Evolutionary conservation across 148 eudicot genomes (phyloP).

Genomic region (Vaccinium corymbosum): DNA sequence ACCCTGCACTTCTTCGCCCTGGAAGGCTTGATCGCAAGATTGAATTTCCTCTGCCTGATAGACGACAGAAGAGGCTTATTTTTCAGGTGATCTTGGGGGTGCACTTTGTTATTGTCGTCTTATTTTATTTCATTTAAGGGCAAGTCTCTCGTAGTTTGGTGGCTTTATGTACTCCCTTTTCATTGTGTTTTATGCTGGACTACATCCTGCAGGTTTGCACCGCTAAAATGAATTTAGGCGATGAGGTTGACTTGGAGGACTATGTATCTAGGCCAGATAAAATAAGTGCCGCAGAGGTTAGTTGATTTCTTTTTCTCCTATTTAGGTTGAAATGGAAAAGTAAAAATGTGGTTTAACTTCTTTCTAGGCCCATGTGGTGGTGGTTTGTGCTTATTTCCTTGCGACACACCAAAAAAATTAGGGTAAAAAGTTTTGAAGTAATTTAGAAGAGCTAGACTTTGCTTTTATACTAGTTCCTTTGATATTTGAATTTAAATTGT

Average conservation of each 20-base stretch:
- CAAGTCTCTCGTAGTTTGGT: no score
- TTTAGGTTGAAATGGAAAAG: neutral
- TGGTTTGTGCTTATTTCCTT: no score
- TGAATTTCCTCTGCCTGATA: slow-evolving; percentile 88
- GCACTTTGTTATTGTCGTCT: neutral
- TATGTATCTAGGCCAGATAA: slow-evolving; percentile 88
- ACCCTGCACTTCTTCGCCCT: slow-evolving; percentile 85
- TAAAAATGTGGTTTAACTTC: no score
- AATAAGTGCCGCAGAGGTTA: slow-evolving; percentile 89
- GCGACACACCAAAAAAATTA: no score
- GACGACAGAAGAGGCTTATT: slow-evolving; percentile 87
- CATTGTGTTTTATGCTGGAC: neutral
- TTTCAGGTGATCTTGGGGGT: slow-evolving; percentile 53
- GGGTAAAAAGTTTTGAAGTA: neutral
- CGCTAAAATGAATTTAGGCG: slow-evolving; percentile 80
- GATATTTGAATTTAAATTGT: neutral
- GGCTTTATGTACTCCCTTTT: neutral
- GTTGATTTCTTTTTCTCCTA: slow-evolving; percentile 16
- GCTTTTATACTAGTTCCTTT: neutral
- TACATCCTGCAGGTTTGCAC: slow-evolving; percentile 65
- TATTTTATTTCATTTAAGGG: no score
- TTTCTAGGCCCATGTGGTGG: no score
- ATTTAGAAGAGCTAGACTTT: neutral
- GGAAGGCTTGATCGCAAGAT: slow-evolving; percentile 90
- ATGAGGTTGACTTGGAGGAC: slow-evolving; percentile 90